Evolutionary conservation across 2,329 filamentous ascomycete genomes (phyloP), one percentile per base, ranked within the genome.

Genomic region (Ascochyta clinopodiicola): DNA sequence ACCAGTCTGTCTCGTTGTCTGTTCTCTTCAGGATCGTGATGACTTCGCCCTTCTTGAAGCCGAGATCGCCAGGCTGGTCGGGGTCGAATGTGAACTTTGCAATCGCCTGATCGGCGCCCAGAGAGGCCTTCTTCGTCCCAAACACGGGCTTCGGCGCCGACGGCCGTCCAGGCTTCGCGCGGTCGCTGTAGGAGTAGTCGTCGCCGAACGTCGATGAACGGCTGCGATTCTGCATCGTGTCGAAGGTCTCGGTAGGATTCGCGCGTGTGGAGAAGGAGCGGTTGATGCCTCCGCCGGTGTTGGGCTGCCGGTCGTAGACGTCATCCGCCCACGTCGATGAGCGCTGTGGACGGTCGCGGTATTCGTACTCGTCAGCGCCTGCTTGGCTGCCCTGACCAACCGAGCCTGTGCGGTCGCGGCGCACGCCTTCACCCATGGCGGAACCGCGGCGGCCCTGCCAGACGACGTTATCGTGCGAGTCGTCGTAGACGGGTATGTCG

Each of bases 11-110:
- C 55, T 91, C 90, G 66, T 90, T 97, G 4, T 98, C 91, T 5
- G 94, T 98, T 77, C 90, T 90, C 81, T 99, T 97, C 53, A 96
- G 75, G 54, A 99, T 92, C 1, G 92, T 97, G 63, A 99, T 97
- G 52, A 98, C 77, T 27, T 99, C 95, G 19, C 95, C 95, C 82
- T 99, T 99, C 80, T 96, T 96, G 79, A 99, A 99, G 0, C 89
- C 91, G 52, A 98, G 75, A 74, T 99, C 94, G 4, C 94, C 94
- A 0, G 92, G 87, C 75, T 97, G 93, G 69, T 96, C 94, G 0
- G 92, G 88, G 60, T 98, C 94, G 72, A 99, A 99, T 2, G 91
- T 96, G 77, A 90, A 98, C 59, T 97, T 82, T 2, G 95, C 95
- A 19, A 97, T 82, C 0, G 92, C 95, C 77, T 98, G 91, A 64